Percentiles rank a stretch among this genome's conserved stretches.
Conservation (phyloP, 306 rosid genomes). For the Dryas drummondii region DNA sequence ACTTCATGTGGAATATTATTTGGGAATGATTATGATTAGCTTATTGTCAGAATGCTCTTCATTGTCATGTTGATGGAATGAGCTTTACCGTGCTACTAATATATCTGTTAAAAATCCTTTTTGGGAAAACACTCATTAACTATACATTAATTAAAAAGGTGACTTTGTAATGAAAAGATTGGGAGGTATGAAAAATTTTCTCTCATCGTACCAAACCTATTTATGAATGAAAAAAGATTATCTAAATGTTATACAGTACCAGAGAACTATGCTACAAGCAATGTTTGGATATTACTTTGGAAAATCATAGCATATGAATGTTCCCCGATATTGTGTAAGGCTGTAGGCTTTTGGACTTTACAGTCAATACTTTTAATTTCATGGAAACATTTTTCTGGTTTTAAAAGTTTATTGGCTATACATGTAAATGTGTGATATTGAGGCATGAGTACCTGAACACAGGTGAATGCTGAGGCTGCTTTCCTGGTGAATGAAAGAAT, state of each 20-base stretch:
- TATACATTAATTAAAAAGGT: neutral
- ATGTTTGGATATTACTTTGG: slow-evolving; percentile 1
- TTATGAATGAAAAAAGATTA: neutral
- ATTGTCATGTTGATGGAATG: slow-evolving; percentile 1
- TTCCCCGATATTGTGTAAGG: neutral
- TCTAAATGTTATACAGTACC: neutral
- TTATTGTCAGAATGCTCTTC: neutral
- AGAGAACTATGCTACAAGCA: neutral
- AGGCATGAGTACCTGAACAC: neutral
- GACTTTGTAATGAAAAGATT: neutral
- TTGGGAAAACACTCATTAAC: neutral
- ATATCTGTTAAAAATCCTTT: neutral
- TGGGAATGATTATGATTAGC: neutral
- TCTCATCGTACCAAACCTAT: neutral
- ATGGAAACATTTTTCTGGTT: neutral
- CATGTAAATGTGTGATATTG: neutral
- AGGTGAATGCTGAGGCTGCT: neutral
- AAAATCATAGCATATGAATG: neutral
- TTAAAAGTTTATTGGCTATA: neutral
- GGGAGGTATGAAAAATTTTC: neutral
- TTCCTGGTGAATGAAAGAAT: neutral
- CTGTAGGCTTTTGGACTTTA: neutral
- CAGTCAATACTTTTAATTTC: neutral
- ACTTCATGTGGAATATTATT: slow-evolving; percentile 1
- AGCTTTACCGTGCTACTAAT: neutral